Percentiles rank a stretch among this genome's conserved stretches.
phyloP scores from a whole-genome alignment of 768 basidiomycete genomes.

The button mushroom (Agaricus bisporus) region DNA sequence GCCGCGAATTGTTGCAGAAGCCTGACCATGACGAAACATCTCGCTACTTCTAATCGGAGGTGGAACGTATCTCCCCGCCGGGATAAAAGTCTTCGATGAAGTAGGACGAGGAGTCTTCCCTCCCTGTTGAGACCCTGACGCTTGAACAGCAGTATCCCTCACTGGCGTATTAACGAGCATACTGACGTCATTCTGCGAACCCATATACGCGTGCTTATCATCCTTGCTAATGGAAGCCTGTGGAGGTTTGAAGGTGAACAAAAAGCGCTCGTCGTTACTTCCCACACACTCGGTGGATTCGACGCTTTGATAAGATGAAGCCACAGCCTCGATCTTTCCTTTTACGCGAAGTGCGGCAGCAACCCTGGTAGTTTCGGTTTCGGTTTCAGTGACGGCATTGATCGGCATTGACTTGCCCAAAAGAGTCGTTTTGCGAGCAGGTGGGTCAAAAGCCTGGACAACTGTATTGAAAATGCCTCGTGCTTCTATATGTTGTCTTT shows the following conservation, averaged over 20 bases:
- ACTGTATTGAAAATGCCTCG: background rate
- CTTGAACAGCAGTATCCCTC: background rate
- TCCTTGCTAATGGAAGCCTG: background rate
- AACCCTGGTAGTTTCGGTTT: background rate
- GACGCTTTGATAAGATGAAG: background rate
- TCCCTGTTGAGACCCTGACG: background rate
- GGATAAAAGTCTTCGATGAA: background rate
- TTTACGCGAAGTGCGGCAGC: background rate
- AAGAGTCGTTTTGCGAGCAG: background rate
- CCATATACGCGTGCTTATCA: background rate
- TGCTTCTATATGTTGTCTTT: constrained; percentile 3
- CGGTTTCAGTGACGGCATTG: background rate
- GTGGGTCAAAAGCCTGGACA: background rate
- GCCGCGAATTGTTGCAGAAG: background rate
- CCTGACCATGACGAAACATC: background rate
- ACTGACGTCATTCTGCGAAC: background rate
- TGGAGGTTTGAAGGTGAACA: constrained; percentile 1
- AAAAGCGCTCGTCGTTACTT: background rate
- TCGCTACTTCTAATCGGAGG: background rate
- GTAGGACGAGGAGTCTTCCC: background rate
- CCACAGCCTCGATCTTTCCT: background rate
- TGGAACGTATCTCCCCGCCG: background rate
- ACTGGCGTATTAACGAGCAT: background rate
- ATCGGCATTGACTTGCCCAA: background rate
- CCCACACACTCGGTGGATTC: background rate